Percentiles rank a stretch among this genome's conserved stretches.
phyloP scores from a whole-genome alignment of 148 eudicot species.

The Pharnaceum exiguum region DNA sequence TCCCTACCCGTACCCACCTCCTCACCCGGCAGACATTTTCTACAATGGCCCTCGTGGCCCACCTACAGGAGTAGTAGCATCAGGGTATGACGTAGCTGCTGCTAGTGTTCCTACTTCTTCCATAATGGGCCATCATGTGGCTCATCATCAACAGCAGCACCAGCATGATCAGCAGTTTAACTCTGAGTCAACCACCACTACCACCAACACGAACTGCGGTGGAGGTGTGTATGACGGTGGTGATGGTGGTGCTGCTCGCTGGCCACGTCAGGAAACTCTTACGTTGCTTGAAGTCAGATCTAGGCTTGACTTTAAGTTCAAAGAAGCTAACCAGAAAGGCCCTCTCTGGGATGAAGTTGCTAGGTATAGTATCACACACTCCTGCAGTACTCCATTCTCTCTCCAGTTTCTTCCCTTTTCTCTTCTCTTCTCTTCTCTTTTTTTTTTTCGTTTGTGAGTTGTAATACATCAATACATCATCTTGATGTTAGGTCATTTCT shows the following conservation, averaged over 20 bases:
- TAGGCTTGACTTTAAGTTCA: slow-evolving; percentile 81
- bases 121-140: neutral
- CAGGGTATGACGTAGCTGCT: too few species aligned
- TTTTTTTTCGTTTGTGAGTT: too few species aligned
- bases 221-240: slow-evolving; percentile 25
- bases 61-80: too few species aligned
- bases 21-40: slow-evolving; percentile 29
- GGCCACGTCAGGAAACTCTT: slow-evolving; percentile 97
- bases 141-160: slow-evolving; percentile 21
- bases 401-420: neutral
- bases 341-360: slow-evolving; percentile 99
- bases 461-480: too few species aligned
- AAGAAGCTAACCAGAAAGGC: slow-evolving; percentile 95
- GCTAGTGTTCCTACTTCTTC: too few species aligned
- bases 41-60: slow-evolving; percentile 11
- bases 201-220: neutral
- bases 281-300: slow-evolving; percentile 87
- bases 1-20: slow-evolving; percentile 11
- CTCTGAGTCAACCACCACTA: slow-evolving; percentile 12
- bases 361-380: slow-evolving; percentile 53
- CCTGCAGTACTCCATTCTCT: neutral
- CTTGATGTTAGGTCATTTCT: too few species aligned
- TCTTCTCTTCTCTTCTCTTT: neutral
- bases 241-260: slow-evolving; percentile 58
- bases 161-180: slow-evolving; percentile 16